These are phyloP conservation scores for Kurtzmaniella quercitrusa DNA, from an alignment of 1,139 yeast species.

Conservation along the genomic window DNA sequence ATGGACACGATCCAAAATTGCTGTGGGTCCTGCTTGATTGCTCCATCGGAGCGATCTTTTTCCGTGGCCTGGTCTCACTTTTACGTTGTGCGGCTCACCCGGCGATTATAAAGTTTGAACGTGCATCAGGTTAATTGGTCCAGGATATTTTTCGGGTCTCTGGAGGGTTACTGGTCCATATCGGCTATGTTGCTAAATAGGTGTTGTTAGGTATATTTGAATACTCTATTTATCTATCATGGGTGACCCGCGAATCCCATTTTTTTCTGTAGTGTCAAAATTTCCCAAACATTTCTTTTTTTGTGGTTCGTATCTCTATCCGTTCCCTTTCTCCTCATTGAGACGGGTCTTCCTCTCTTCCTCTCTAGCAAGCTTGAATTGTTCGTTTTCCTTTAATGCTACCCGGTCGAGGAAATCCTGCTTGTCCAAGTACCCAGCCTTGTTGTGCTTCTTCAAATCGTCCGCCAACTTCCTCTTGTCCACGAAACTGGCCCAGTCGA, in stretches of 20 bases:
- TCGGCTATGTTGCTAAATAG: too few species aligned
- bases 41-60: background rate
- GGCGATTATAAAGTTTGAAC: background rate
- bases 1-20: background rate
- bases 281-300: too few species aligned
- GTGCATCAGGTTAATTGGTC: background rate
- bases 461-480: conserved; percentile 81
- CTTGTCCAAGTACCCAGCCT: conserved; percentile 81
- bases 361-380: conserved; percentile 56
- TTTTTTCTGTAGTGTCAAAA: too few species aligned
- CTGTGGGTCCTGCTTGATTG: background rate
- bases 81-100: background rate
- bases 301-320: too few species aligned
- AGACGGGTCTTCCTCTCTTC: conserved; percentile 23
- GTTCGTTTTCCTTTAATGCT: conserved; percentile 59
- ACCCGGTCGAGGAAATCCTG: conserved; percentile 86
- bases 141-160: background rate
- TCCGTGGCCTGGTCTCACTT: background rate
- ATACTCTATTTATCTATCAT: background rate
- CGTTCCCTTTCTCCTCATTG: conserved; percentile 4
- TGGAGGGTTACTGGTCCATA: background rate
- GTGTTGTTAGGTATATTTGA: too few species aligned
- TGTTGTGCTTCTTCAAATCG: conserved; percentile 73
- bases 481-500: conserved; percentile 95
- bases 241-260: background rate